These are phyloP conservation scores for Coffea eugenioides DNA, from an alignment of 257 asterid genomes.

Conservation along the genomic window DNA sequence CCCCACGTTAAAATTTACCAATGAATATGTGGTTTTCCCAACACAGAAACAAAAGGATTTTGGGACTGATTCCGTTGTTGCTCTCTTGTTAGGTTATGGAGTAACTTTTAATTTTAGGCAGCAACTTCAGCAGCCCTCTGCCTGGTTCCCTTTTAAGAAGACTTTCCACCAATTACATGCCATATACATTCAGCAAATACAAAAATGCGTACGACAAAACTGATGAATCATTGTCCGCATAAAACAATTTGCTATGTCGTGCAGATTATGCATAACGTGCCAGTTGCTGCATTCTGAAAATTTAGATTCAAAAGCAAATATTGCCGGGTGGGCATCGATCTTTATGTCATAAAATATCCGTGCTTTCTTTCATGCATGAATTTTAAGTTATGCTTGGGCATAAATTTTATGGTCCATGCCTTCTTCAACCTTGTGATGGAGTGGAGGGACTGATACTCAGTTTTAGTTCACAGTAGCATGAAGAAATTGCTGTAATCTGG, in stretches of 20 bases:
- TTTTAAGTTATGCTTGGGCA: too few species aligned
- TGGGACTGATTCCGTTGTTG: background rate
- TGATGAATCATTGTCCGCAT: too few species aligned
- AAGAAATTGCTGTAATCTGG: too few species aligned
- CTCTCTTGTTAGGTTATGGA: background rate
- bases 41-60: conserved; percentile 6
- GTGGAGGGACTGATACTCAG: too few species aligned
- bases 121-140: background rate
- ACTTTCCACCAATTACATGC: too few species aligned
- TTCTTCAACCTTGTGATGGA: too few species aligned
- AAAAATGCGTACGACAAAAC: background rate
- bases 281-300: background rate
- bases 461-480: too few species aligned
- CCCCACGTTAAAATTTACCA: conserved; percentile 2
- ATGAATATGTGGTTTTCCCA: background rate
- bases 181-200: background rate
- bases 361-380: too few species aligned
- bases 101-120: too few species aligned
- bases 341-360: background rate
- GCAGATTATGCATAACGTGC: background rate
- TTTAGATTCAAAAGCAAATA: background rate
- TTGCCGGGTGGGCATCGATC: background rate
- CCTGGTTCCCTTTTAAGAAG: background rate
- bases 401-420: too few species aligned
- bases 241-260: background rate